Evolutionary conservation across 1,284 basidiomycete genomes (phyloP), one percentile per base, ranked within the genome.

Genomic region (Lignosus rhinocerotis): DNA sequence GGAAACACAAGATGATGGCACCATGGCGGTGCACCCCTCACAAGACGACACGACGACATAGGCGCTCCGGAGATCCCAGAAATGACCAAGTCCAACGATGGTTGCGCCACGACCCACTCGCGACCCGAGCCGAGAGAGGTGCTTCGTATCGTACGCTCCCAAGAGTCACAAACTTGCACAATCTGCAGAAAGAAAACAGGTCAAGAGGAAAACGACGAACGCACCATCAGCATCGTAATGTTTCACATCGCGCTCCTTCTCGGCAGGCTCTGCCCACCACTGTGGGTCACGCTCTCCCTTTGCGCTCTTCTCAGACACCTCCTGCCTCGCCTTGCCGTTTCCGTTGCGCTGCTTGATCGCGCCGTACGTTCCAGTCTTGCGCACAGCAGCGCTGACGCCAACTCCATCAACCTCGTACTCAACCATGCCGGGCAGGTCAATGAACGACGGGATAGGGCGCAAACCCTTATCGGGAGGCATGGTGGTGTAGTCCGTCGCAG

Each of bases 221-320:
- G 66, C 63, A 93, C 90, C 92, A 76, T 94, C 91, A 16, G 91
- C 90, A 75, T 94, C 92, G 70, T 94, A 93, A 74, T 91, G 90
- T 67, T 84, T 86, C 47, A 87, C 80, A 19, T 66, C 67, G 14
- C 67, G 67, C 50, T 71, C 67, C 57, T 70, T 69, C 58, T 67
- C 61, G 49, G 70, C 70, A 4, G 65, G 69, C 49, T 68, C 58
- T 46, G 66, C 56, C 51, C 65, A 65, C 53, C 66, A 57, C 43
- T 67, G 63, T 33, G 68, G 60, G 12, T 77, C 72, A 11, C 72
- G 72, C n/a, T 67, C 73, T 47, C 75, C 74, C 59, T 69, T 55
- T 16, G 50, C n/a, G 51, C 25, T 14, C 51, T 19, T 16, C 56
- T 58, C 54, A n/a, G 36, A 46, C 48, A 53, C 45, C 38, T 47